These are phyloP conservation scores for Yamadazyma membranifaciens DNA, from an alignment of 1,139 yeast genomes.

Conservation along the genomic window DNA sequence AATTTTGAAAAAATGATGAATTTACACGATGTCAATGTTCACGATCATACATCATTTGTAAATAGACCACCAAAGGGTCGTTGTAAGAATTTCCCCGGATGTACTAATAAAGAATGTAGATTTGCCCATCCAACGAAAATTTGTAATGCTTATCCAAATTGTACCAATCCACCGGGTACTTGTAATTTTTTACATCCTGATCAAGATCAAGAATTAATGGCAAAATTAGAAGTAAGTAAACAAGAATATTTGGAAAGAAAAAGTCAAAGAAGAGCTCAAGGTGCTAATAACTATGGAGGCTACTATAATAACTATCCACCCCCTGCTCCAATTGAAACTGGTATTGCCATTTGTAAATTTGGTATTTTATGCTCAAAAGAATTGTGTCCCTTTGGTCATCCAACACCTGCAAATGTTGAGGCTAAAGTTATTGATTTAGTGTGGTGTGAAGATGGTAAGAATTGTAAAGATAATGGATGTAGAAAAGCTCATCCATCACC, in stretches of 20 bases:
- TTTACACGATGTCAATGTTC: conserved; percentile 20
- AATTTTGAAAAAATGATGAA: conserved; percentile 44
- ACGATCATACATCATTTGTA: conserved; percentile 24
- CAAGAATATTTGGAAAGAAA: conserved; percentile 45
- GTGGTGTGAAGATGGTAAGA: conserved; percentile 75
- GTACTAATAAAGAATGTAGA: conserved; percentile 64
- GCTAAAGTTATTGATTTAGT: conserved; percentile 66
- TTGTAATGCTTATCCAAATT: conserved; percentile 76
- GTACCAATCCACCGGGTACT: conserved; percentile 78
- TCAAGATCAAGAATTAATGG: conserved; percentile 72
- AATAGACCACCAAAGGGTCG: conserved; percentile 57
- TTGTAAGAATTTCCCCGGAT: conserved; percentile 77
- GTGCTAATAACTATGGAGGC: neutral
- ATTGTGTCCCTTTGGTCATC: conserved; percentile 85
- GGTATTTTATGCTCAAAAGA: conserved; percentile 74
- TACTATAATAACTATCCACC: conserved; percentile 16
- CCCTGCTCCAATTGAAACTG: conserved; percentile 32
- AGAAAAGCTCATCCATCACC: conserved; percentile 82
- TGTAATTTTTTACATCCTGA: conserved; percentile 83
- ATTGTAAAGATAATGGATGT: conserved; percentile 62
- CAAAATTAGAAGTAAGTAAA: conserved; percentile 59
- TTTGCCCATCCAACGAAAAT: conserved; percentile 77
- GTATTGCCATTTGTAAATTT: conserved; percentile 66
- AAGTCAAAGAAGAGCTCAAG: conserved; percentile 23
- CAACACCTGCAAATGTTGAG: conserved; percentile 78